phyloP scores from a whole-genome alignment of 345 rosid genomes.

The Cardamine resedifolia region DNA sequence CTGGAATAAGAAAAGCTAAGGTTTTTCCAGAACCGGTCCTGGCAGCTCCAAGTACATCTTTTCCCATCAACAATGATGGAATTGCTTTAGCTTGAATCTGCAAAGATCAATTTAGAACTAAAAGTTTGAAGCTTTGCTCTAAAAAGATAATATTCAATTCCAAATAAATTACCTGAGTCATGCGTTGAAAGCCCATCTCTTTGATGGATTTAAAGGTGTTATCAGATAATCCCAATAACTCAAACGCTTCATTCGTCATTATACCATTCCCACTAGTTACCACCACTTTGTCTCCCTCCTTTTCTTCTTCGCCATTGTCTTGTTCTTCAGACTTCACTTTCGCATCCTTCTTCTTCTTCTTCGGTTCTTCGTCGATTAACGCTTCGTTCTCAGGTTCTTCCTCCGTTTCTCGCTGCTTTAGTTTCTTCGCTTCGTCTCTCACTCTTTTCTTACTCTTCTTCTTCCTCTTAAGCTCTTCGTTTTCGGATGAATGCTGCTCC shows the following conservation, averaged over 20 bases:
- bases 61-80: conserved; percentile 74
- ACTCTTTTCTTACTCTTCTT: conserved; percentile 26
- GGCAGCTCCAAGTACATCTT: conserved; percentile 97
- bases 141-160: background rate
- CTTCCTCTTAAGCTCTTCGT: conserved; percentile 16
- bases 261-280: conserved; percentile 55
- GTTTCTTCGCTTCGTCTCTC: conserved; percentile 21
- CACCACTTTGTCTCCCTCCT: conserved; percentile 17
- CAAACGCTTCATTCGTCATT: conserved; percentile 74
- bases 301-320: conserved; percentile 7
- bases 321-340: conserved; percentile 18
- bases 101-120: background rate
- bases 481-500: conserved; percentile 29
- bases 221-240: conserved; percentile 65
- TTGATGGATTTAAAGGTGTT: conserved; percentile 62
- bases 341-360: conserved; percentile 34
- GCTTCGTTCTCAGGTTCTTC: background rate
- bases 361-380: conserved; percentile 3
- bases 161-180: conserved; percentile 72
- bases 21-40: conserved; percentile 98
- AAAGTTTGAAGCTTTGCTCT: background rate
- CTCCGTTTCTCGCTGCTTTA: background rate
- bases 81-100: conserved; percentile 93
- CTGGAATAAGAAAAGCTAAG: conserved; percentile 88
- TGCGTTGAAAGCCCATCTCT: conserved; percentile 66